phyloP scores from a whole-genome alignment of 768 basidiomycete species.

The Hortiboletus campestris region DNA sequence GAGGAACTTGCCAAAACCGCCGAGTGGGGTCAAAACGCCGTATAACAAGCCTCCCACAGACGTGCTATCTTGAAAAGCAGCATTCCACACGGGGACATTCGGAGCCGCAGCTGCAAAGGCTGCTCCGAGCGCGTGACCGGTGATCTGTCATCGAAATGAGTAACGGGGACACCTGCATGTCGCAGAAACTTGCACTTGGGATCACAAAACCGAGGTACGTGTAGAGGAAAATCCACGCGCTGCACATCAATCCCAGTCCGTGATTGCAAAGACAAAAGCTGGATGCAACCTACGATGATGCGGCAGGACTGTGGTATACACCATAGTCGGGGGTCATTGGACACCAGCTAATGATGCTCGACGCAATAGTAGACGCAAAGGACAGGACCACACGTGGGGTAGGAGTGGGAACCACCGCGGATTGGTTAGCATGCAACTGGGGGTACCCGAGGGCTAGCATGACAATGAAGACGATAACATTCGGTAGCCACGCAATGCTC shows the following conservation, averaged over 20 bases:
- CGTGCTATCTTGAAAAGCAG: constrained; percentile 39
- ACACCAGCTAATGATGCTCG: constrained; percentile 45
- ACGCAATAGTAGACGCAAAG: constrained; percentile 43
- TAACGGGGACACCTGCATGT: neutral
- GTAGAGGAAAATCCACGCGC: constrained; percentile 41
- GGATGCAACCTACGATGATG: constrained; percentile 48
- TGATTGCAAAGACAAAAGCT: neutral
- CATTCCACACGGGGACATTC: constrained; percentile 37
- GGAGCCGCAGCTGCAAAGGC: constrained; percentile 44
- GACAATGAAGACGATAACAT: constrained; percentile 64
- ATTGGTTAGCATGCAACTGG: constrained; percentile 47
- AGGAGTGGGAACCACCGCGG: constrained; percentile 35
- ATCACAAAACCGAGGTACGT: constrained; percentile 46
- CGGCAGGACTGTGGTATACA: constrained; percentile 49
- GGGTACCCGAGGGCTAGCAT: constrained; percentile 69
- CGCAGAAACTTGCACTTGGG: constrained; percentile 35
- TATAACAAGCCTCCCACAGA: constrained; percentile 46
- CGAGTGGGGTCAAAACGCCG: constrained; percentile 37
- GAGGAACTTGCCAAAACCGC: constrained; percentile 47
- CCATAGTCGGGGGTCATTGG: constrained; percentile 48
- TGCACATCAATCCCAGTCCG: constrained; percentile 12
- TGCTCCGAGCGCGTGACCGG: constrained; percentile 43
- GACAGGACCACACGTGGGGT: constrained; percentile 38
- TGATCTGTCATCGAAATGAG: constrained; percentile 28
- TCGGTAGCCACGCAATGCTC: constrained; percentile 73